Base-by-base conservation (phyloP, 2,329 filamentous ascomycete genomes). In the Grosmannia clavigera region DNA sequence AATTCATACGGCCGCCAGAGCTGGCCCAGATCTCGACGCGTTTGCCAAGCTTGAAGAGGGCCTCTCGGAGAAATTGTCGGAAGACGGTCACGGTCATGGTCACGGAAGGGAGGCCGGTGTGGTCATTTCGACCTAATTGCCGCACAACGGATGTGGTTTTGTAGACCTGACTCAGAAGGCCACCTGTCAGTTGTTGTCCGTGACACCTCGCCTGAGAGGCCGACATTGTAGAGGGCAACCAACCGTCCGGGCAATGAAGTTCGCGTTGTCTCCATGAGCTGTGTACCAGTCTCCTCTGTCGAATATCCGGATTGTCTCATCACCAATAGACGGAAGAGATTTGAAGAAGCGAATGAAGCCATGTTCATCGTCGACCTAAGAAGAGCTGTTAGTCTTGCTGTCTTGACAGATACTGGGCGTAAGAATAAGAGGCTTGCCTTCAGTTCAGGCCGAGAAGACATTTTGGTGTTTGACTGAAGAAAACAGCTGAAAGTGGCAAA, bases 331-430 rank as follows among this genome's bases (percentile, higher is more conserved):
- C 6, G 90, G 84, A 3, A 99, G 80, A n/a, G 85, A 87, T 67
- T 92, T 92, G 79, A 95, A 99, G 76, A 91, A 95, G 67, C 87
- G 90, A 75, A 97, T 96, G 78, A 99, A 99, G 66, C 92, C 91
- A 69, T 87, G 85, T 77, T 99, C 94, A 70, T 99, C 94, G 69
- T 99, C 95, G 70, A 97, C 90, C 88, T 92, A 46, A n/a, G 5
- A 4, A 29, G 4, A 5, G 38, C 29, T 53, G 38, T 52, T 31
- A 59, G 27, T 50, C 7, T 5, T 29, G 11, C 19, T n/a, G 5
- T 33, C 3, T 25, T 3, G 19, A 16, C 12, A 25, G 5, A 5
- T 11, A 27, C 14, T 5, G 11, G 35, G 14, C 11, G 52, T 48
- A 19, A 59, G n/a, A 14, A 53, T 52, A 53, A 43, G 58, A 58